Conservation (phyloP, 2,329 filamentous ascomycete species). For the Aspergillus sp. region DNA sequence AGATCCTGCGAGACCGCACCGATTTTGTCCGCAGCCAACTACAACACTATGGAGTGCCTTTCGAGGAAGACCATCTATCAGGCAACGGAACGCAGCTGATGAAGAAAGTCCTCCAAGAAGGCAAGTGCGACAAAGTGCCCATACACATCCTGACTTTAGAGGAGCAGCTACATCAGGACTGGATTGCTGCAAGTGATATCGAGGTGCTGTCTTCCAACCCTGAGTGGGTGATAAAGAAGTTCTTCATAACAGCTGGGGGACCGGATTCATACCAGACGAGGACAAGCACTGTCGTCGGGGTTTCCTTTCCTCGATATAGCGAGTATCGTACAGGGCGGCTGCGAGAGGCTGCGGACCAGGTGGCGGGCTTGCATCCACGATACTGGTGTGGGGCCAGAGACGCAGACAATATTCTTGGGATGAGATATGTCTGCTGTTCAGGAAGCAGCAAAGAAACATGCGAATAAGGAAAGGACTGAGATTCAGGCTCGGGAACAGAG, state of each 20-base stretch:
- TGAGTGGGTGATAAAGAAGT: constrained; percentile 6
- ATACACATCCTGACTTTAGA: not conserved
- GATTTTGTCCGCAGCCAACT: constrained; percentile 15
- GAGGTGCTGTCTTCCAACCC: not conserved
- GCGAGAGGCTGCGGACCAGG: constrained; percentile 13
- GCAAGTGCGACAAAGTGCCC: constrained; percentile 9
- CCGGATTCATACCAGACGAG: not conserved
- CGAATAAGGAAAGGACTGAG: not conserved
- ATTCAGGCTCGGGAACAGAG: not conserved
- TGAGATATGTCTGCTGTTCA: constrained; percentile 14
- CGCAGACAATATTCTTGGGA: constrained; percentile 15
- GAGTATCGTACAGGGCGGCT: constrained; percentile 4
- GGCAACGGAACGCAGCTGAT: constrained; percentile 17
- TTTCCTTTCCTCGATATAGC: not conserved
- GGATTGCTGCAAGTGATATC: not conserved
- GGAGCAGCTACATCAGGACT: constrained; percentile 8
- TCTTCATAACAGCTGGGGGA: not conserved
- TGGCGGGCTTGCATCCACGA: constrained; percentile 13
- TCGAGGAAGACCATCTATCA: constrained; percentile 13
- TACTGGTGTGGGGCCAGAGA: constrained; percentile 6
- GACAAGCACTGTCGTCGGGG: constrained; percentile 4
- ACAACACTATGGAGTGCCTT: constrained; percentile 19
- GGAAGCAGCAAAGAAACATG: constrained; percentile 1
- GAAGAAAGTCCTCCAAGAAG: constrained; percentile 12
- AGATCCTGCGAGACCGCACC: not conserved